A percentile compares a stretch with the other conserved stretches of the same genome.
Evolutionary conservation across 352 stramenopile species (phyloP).

Genomic region (Peronospora belbahrii): DNA sequence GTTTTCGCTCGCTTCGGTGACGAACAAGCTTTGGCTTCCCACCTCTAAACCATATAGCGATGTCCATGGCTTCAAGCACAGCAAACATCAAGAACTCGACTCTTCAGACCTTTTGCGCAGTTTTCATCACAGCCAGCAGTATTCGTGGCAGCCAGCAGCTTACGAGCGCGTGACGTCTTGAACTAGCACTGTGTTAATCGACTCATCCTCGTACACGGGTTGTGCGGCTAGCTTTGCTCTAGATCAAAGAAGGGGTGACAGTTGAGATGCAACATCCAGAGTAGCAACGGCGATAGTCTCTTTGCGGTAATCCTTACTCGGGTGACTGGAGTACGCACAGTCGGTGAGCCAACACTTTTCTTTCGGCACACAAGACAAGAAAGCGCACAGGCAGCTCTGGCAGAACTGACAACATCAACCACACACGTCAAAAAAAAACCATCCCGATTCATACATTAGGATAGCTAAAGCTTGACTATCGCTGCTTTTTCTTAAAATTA

Average conservation of each 20-base stretch:
- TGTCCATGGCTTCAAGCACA: slow-evolving; percentile 83
- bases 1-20: slow-evolving; percentile 85
- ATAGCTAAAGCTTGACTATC: slow-evolving; percentile 16
- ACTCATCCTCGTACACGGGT: slow-evolving; percentile 85
- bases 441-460: slow-evolving; percentile 3
- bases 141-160: slow-evolving; percentile 74
- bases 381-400: slow-evolving; percentile 29
- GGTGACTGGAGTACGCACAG: slow-evolving; percentile 66
- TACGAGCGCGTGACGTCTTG: slow-evolving; percentile 90
- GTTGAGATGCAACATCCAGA: slow-evolving; percentile 68
- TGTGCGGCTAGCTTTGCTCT: slow-evolving; percentile 78
- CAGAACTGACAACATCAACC: slow-evolving; percentile 4
- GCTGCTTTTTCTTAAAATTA: slow-evolving; percentile 3
- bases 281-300: slow-evolving; percentile 84
- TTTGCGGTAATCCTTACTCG: slow-evolving; percentile 69
- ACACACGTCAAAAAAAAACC: slow-evolving; percentile 4
- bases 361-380: slow-evolving; percentile 67
- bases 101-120: slow-evolving; percentile 83
- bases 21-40: slow-evolving; percentile 87
- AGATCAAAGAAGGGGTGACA: slow-evolving; percentile 79
- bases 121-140: slow-evolving; percentile 73
- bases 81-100: slow-evolving; percentile 85
- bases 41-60: slow-evolving; percentile 86
- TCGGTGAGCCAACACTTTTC: slow-evolving; percentile 56
- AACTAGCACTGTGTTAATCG: slow-evolving; percentile 89